Conservation (phyloP, 2,329 filamentous ascomycete genomes). For the Aspergillus persii region DNA sequence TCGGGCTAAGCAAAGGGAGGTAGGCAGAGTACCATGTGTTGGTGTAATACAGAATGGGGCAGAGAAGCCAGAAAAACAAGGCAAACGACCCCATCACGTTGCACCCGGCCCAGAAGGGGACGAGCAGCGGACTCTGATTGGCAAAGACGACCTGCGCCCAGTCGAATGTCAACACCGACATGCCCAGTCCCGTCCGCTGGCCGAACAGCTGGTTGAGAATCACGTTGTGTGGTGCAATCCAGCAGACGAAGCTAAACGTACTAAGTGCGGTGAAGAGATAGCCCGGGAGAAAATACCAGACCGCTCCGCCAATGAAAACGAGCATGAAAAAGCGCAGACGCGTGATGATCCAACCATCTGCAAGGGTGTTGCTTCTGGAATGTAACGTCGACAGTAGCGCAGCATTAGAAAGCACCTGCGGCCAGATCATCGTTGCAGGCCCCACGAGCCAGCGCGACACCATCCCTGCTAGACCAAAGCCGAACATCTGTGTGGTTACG, state of each 20-base stretch:
- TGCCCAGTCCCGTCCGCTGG: constrained; percentile 62
- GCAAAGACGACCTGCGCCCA: constrained; percentile 72
- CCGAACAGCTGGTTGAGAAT: constrained; percentile 73
- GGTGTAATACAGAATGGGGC: constrained; percentile 48
- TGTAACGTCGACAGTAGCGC: constrained; percentile 45
- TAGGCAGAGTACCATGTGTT: constrained; percentile 60
- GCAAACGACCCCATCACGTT: constrained; percentile 47
- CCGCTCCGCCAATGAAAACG: constrained; percentile 30
- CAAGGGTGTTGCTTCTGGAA: constrained; percentile 30
- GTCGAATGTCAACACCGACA: constrained; percentile 71
- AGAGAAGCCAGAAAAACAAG: constrained; percentile 45
- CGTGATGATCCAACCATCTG: constrained; percentile 44
- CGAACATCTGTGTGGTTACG: constrained; percentile 62
- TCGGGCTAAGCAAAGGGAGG: constrained; percentile 60
- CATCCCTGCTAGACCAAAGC: constrained; percentile 63
- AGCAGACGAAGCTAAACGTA: constrained; percentile 69
- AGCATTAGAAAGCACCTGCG: constrained; percentile 53
- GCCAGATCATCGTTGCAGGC: constrained; percentile 66
- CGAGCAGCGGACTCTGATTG: constrained; percentile 65
- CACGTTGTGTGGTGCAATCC: constrained; percentile 66
- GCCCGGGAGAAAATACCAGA: constrained; percentile 52
- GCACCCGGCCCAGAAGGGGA: constrained; percentile 53
- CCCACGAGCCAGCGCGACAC: constrained; percentile 56
- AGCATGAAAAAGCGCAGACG: constrained; percentile 38
- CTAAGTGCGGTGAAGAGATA: constrained; percentile 68